These are phyloP conservation scores for Diaporthe humulicola DNA, from an alignment of 2,329 filamentous ascomycete genomes.

Conservation along the genomic window DNA sequence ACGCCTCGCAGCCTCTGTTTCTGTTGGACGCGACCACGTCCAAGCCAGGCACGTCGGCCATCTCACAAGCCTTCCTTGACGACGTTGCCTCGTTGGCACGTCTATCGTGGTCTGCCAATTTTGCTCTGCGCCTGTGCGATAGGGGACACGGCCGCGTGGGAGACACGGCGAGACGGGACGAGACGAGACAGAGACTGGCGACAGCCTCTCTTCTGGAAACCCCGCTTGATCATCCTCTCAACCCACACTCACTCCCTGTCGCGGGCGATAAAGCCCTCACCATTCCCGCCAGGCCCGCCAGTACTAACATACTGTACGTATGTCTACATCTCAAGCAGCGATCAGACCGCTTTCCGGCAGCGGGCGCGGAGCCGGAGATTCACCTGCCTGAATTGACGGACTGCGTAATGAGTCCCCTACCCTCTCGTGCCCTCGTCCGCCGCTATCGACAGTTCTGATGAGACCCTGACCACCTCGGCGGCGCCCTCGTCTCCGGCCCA, in stretches of 20 bases:
- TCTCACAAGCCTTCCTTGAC: constrained; percentile 4
- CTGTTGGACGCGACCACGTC: background rate
- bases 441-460: constrained; percentile 30
- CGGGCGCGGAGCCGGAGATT: constrained; percentile 28
- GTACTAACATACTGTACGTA: background rate
- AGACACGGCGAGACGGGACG: constrained; percentile 1
- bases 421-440: constrained; percentile 11
- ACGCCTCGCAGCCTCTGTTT: constrained; percentile 11
- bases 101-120: background rate
- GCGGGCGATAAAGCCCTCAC: constrained; percentile 17
- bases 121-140: background rate
- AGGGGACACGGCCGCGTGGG: background rate
- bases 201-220: constrained; percentile 26
- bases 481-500: constrained; percentile 26
- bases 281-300: background rate
- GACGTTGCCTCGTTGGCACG: background rate
- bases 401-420: constrained; percentile 5
- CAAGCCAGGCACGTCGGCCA: background rate
- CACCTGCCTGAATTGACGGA: constrained; percentile 30
- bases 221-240: constrained; percentile 28
- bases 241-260: constrained; percentile 23
- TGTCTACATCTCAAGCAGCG: background rate
- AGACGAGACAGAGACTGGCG: constrained; percentile 19
- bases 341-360: constrained; percentile 16
- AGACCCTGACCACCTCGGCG: constrained; percentile 28